Evolutionary conservation across 139 green algal species (phyloP), one percentile per base, ranked within the genome.

Genomic region (Spirogloea muscicola): DNA sequence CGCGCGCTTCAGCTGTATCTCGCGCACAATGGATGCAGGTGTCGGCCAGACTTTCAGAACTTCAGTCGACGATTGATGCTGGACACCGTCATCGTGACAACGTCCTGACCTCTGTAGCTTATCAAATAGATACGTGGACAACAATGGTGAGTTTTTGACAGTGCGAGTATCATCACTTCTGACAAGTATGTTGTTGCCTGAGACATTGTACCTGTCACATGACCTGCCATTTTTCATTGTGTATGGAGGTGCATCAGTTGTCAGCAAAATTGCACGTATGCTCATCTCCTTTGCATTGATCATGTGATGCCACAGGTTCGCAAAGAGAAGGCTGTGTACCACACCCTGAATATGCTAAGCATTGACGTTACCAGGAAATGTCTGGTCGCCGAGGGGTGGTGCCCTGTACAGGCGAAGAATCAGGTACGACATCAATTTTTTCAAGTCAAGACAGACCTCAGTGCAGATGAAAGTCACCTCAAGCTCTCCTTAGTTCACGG

Each of bases 271-370:
- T n/a, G n/a, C n/a, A n/a, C n/a, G 44, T 18, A 55, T 55, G 44
- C 44, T 55, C 44, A 25, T 16, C 44, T 55, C 16, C 44, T 55
- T 63, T 7, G 68, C 44, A 18, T 25, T 2, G n/a, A n/a, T n/a
- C n/a, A 18, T 55, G 44, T 16, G 9, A 63, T n/a, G n/a, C n/a
- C n/a, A n/a, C 74, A 86, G 81, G 85, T 94, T 13, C 82, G 83
- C 49, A 76, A 80, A 3, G 92, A 98, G 86, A 97, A 96, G 85
- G 90, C 89, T 0, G 80, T 96, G n/a, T 98, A 97, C 85, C 92
- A 98, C 86, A 92, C 91, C 13, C 88, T 98, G 44, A 98, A 98
- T 90, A 97, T 96, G 87, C 84, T 96, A 36, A 88, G 61, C 51
- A 86, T 98, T 51, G 94, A 98, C 74, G 89, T 95, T 44, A 92